Base-by-base conservation (phyloP, 1,284 basidiomycete genomes). In the Sutorius eximius region DNA sequence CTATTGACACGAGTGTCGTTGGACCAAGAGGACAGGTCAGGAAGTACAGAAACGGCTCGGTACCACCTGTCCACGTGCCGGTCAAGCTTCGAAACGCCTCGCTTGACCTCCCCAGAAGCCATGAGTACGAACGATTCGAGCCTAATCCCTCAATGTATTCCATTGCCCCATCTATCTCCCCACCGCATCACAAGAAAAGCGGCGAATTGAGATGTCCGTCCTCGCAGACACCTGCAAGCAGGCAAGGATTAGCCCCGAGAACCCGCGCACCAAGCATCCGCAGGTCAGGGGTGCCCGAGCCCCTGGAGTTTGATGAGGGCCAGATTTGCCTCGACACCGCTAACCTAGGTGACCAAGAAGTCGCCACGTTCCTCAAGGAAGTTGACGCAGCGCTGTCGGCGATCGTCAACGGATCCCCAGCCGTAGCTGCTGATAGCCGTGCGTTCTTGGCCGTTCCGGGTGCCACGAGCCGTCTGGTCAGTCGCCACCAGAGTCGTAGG, bases 1-100 rank as follows among this genome's bases (percentile, higher is more conserved):
- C 68, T 55, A 67, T 67, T 49, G 66, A 67, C 51, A 67, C 66
- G 49, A 67, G 66, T 57, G 68, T 65, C 47, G 68, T 68, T 55
- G 66, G 66, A 27, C 66, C 66, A 37, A 57, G 66, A 58, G 66
- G 66, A 27, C 66, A 69, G 33, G 68, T 67, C 30, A 67, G 6
- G 55, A 70, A 69, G 27, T 71, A 67, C 53, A 69, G 64, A 53
- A 66, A 66, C 49, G 64, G 64, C 32, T 66, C 66, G 12, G 66
- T 67, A 18, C 66, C 66, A 57, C 66, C 66, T 5, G 67, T 67
- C 45, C 58, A 69, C 47, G 61, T 69, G 51, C 60, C 66, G 10
- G 59, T 53, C 58, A 67, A 69, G 46, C 63, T 60, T 45, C 66
- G 66, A 27, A 68, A 71, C 33, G 57, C 67, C 45, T 67, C 66